phyloP scores from a whole-genome alignment of 169 alveolate genomes.

The Neospora caninum region DNA sequence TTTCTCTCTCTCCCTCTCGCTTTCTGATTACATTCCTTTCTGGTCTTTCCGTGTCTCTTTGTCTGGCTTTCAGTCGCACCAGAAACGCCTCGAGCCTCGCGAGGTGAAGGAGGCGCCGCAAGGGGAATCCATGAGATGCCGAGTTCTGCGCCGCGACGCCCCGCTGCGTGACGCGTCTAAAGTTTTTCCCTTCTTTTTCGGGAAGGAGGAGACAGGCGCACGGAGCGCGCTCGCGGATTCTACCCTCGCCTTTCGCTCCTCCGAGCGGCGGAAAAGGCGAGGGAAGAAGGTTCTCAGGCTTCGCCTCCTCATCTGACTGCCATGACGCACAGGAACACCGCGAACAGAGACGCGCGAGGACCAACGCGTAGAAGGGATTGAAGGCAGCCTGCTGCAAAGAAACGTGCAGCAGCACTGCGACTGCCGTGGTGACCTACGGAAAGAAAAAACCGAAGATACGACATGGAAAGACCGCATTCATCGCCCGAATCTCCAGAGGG shows the following conservation, averaged over 20 bases:
- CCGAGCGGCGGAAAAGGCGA: neutral
- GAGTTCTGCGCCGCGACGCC: constrained; percentile 68
- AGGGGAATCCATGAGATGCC: constrained; percentile 64
- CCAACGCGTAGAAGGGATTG: constrained; percentile 59
- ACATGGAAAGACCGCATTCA: neutral
- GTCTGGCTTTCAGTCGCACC: constrained; percentile 8
- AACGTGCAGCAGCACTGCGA: constrained; percentile 67
- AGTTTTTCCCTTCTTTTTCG: constrained; percentile 57
- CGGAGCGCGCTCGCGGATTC: neutral
- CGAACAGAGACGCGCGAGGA: constrained; percentile 63
- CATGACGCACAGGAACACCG: constrained; percentile 42
- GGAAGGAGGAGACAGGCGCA: constrained; percentile 53
- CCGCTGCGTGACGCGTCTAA: constrained; percentile 49
- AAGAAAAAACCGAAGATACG: too few species aligned
- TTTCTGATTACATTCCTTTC: neutral
- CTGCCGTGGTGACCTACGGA: constrained; percentile 49
- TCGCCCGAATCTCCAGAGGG: neutral
- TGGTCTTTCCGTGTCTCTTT: neutral
- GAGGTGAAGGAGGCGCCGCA: constrained; percentile 60
- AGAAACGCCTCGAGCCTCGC: constrained; percentile 63
- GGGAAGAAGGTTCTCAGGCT: neutral
- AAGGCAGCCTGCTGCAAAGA: constrained; percentile 55
- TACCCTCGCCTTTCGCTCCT: neutral
- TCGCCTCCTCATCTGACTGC: neutral
- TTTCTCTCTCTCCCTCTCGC: neutral